Evolutionary conservation across 108 stramenopile genomes (phyloP), one percentile per base, ranked within the genome.

Genomic region (Cyclotella sp.): DNA sequence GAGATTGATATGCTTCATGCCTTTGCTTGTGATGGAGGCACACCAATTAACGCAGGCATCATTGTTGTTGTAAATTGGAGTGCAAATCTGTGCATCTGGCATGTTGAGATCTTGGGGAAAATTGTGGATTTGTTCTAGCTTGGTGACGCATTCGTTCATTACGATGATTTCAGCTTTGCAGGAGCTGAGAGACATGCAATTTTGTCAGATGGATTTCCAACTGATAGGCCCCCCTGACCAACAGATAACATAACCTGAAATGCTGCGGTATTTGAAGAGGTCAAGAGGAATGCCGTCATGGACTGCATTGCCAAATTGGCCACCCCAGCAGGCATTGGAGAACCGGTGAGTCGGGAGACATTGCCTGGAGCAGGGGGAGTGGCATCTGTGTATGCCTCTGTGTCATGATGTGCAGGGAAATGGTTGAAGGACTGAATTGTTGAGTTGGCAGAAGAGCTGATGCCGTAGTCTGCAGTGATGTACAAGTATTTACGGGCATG

Each of bases 1-100:
- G 9, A 63, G 15, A 12, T 63, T 63, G 2, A 63, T 63, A 28
- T 63, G 62, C 11, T 63, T 63, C 34, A 11, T 41, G 14, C 62
- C 62, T 42, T 63, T 63, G 62, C 40, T 63, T 63, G 62, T 41
- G 16, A 63, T 10, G 3, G 62, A 39, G 0, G 62, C 62, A 12
- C 34, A 34, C 62, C 62, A 63, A 3, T 63, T 1, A 9, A 63
- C 62, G 16, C 39, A 39, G 2, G 39, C 30, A 8, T 3, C 13
- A 10, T 63, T 63, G 62, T 63, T 11, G 21, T 63, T 63, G 18
- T 41, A 63, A 12, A 63, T 26, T 4, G 58, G 22, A 22, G 9
- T 59, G 21, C 9, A 5, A 5, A 3, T 13, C 5, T 14, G 2
- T 2, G 28, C 27, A 28, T 59, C 58, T 4, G 58, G 22, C 9